phyloP scores from a whole-genome alignment of 2,329 filamentous ascomycete species.

The Sclerotinia borealis region DNA sequence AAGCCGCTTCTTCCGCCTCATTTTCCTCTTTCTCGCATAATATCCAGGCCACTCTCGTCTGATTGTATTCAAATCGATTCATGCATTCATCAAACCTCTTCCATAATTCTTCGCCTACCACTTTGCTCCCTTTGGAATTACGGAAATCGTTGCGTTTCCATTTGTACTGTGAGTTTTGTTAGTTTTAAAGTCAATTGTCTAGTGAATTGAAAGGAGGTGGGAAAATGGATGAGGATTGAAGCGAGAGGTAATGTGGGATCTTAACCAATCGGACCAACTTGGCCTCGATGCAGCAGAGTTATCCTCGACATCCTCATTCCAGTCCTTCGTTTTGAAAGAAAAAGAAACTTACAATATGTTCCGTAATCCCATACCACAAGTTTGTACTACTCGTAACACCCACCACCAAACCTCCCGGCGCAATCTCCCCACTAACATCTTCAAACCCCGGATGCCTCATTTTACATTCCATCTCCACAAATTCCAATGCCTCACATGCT shows the following conservation, averaged over 20 bases:
- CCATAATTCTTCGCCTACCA: conserved; percentile 4
- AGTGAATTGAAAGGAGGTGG: not conserved
- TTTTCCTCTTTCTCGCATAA: conserved; percentile 7
- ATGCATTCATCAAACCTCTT: not conserved
- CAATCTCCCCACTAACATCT: not conserved
- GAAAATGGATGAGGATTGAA: no score
- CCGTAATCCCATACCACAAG: conserved; percentile 10
- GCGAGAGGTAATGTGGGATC: not conserved
- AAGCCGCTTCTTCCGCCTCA: not conserved
- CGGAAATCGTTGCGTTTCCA: conserved; percentile 11
- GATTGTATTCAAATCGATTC: not conserved
- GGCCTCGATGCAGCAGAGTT: not conserved
- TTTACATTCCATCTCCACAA: conserved; percentile 4
- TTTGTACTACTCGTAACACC: conserved; percentile 9
- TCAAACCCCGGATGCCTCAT: conserved; percentile 3
- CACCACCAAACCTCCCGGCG: not conserved
- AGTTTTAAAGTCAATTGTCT: not conserved
- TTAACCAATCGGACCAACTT: no score
- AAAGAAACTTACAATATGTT: conserved; percentile 10
- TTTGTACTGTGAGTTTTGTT: conserved; percentile 7
- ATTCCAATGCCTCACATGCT: conserved; percentile 6
- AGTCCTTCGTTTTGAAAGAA: no score
- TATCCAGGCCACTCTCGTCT: conserved; percentile 9
- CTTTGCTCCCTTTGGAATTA: conserved; percentile 5
- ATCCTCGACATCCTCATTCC: no score